Conservation (phyloP, 2,329 filamentous ascomycete species). For the Escovopsis sp. region DNA sequence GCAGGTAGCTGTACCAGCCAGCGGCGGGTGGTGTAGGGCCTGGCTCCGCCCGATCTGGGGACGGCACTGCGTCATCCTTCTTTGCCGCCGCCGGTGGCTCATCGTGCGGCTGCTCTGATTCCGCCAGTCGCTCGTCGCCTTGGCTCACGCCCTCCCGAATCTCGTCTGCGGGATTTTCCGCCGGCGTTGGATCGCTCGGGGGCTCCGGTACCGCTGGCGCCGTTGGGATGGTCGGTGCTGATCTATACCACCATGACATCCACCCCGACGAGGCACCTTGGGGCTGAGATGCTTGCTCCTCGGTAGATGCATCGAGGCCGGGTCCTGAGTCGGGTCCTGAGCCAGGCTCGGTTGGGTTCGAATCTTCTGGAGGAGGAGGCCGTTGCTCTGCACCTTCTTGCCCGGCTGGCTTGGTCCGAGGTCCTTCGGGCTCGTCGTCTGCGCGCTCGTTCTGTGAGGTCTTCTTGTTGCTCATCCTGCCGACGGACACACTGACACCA, state of each 20-base stretch:
- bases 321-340: neutral
- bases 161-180: no score
- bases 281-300: neutral
- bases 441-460: neutral
- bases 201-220: neutral
- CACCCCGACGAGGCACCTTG: slow-evolving; percentile 31
- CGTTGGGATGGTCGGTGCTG: slow-evolving; percentile 14
- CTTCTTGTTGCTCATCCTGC: neutral
- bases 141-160: neutral
- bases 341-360: neutral
- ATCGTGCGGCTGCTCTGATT: slow-evolving; percentile 4
- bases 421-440: neutral
- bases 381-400: neutral
- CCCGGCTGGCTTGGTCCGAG: no score
- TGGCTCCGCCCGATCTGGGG: slow-evolving; percentile 7
- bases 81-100: neutral
- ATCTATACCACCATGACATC: slow-evolving; percentile 36
- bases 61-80: neutral
- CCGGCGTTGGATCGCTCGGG: neutral
- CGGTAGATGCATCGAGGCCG: neutral
- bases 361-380: neutral
- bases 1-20: slow-evolving; percentile 24
- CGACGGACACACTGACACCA: neutral
- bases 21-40: slow-evolving; percentile 10
- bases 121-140: neutral